A percentile compares a stretch with the other conserved stretches of the same genome.
Conservation (phyloP, 768 basidiomycete species). For the Amylocystis lapponica region DNA sequence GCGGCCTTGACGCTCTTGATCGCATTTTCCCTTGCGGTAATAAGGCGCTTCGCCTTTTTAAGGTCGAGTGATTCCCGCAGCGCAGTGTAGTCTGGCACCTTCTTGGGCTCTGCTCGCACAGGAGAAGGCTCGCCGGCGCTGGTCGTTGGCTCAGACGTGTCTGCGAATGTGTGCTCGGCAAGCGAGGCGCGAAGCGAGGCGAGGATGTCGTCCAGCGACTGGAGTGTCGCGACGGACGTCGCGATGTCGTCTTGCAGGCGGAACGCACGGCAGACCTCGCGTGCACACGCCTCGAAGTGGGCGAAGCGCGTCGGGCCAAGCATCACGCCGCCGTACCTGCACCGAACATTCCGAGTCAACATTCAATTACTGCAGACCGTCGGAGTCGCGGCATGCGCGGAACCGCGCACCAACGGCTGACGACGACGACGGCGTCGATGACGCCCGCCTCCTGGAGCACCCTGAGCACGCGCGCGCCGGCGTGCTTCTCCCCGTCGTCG, state of each 20-base stretch:
- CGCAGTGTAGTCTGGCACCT: constrained; percentile 39
- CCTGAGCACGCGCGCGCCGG: constrained; percentile 53
- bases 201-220: constrained; percentile 56
- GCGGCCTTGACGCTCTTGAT: constrained; percentile 56
- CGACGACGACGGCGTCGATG: constrained; percentile 75
- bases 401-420: constrained; percentile 62
- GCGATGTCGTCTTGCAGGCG: constrained; percentile 62
- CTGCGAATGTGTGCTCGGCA: constrained; percentile 17
- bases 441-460: constrained; percentile 66
- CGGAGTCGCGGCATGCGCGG: background rate
- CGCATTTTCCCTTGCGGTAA: constrained; percentile 64
- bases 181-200: constrained; percentile 48
- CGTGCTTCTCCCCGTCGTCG: constrained; percentile 79
- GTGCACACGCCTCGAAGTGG: constrained; percentile 72
- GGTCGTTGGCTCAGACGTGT: constrained; percentile 1
- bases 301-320: constrained; percentile 69
- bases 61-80: constrained; percentile 42
- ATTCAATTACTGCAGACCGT: background rate
- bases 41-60: constrained; percentile 57
- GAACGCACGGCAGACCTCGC: constrained; percentile 69
- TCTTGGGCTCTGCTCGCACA: constrained; percentile 3
- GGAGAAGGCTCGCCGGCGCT: background rate
- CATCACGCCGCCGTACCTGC: constrained; percentile 77
- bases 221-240: constrained; percentile 51
- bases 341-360: background rate